These are phyloP conservation scores for Myxozyma kluyveri DNA, from an alignment of 805 yeast genomes.

Conservation along the genomic window DNA sequence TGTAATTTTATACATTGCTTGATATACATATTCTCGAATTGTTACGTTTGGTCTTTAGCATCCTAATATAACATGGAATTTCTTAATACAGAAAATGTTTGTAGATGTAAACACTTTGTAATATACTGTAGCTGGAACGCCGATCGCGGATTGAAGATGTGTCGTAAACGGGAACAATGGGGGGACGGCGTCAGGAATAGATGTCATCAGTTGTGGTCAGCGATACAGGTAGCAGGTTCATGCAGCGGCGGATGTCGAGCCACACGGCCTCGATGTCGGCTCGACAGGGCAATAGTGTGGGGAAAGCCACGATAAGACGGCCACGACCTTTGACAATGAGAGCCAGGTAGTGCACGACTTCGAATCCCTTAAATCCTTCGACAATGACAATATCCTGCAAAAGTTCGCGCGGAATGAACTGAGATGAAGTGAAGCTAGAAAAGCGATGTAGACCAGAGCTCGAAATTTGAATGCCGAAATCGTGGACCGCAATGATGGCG, in stretches of 20 bases:
- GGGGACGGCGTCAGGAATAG: not conserved
- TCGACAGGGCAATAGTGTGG: slow-evolving; percentile 21
- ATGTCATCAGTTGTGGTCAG: slow-evolving; percentile 2
- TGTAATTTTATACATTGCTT: too few species aligned
- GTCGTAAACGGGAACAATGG: too few species aligned
- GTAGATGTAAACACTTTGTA: too few species aligned
- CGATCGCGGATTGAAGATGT: too few species aligned
- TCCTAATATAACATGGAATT: too few species aligned
- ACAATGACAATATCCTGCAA: slow-evolving; percentile 51
- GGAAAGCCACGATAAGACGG: slow-evolving; percentile 27
- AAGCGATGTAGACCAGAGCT: slow-evolving; percentile 39
- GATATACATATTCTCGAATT: too few species aligned
- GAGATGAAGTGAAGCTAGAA: slow-evolving; percentile 25
- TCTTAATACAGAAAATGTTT: too few species aligned
- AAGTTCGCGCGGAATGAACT: slow-evolving; percentile 46
- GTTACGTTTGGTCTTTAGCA: too few species aligned
- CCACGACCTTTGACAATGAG: slow-evolving; percentile 41
- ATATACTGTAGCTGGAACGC: too few species aligned
- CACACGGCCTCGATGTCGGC: slow-evolving; percentile 22
- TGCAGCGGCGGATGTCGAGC: slow-evolving; percentile 21
- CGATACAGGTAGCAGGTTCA: slow-evolving; percentile 14
- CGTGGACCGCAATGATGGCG: slow-evolving; percentile 33
- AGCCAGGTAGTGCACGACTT: slow-evolving; percentile 50
- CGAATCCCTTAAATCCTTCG: slow-evolving; percentile 52
- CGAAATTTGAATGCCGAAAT: slow-evolving; percentile 36